Conservation (phyloP, 2,329 filamentous ascomycete genomes). For the Curvularia lunata region DNA sequence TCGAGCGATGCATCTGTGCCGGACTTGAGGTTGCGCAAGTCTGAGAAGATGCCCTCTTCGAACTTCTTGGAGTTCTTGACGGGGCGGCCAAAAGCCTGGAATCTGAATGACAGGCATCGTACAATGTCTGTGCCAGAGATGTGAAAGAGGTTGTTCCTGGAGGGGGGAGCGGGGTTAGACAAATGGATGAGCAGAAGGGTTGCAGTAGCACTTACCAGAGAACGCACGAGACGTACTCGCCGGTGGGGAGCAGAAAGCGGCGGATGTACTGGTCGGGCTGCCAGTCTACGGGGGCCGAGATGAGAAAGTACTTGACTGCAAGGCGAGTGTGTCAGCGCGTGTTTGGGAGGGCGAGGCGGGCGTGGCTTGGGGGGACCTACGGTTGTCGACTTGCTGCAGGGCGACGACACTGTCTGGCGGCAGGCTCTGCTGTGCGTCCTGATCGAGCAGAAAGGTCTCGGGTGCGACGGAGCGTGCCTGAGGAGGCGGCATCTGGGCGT, state of each 20-base stretch:
- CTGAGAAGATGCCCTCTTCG: constrained; percentile 98
- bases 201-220: constrained; percentile 67
- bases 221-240: constrained; percentile 98
- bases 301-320: constrained; percentile 98
- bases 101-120: constrained; percentile 94
- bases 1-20: constrained; percentile 97
- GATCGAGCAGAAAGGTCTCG: constrained; percentile 98
- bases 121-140: constrained; percentile 99
- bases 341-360: constrained; percentile 23
- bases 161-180: constrained; percentile 42
- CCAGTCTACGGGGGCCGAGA: constrained; percentile 98
- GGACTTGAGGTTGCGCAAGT: constrained; percentile 96
- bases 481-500: constrained; percentile 82
- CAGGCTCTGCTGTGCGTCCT: constrained; percentile 93
- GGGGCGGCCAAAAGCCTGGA: constrained; percentile 96
- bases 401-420: constrained; percentile 97
- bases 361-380: constrained; percentile 69
- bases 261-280: constrained; percentile 95
- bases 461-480: constrained; percentile 75
- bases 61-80: constrained; percentile 99
- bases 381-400: constrained; percentile 96
- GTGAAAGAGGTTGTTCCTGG: constrained; percentile 97
- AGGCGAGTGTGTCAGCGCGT: constrained; percentile 32
- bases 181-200: background rate
- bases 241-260: constrained; percentile 91